Base-by-base conservation (phyloP, 768 basidiomycete genomes). In the Hebeloma cylindrosporum region DNA sequence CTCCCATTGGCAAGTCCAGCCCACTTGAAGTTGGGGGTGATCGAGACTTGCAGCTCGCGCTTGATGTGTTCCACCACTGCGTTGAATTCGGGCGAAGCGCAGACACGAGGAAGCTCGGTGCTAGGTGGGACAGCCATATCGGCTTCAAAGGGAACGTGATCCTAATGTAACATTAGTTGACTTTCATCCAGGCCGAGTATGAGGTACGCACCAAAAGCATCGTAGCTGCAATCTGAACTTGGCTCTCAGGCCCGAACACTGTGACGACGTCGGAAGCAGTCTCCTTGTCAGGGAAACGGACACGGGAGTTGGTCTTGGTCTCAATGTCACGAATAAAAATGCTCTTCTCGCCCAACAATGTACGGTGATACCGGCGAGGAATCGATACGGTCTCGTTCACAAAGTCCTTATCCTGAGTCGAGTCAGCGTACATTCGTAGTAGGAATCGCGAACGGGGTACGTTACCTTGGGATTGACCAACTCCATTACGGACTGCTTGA, bases 311-410 rank as follows among this genome's bases (percentile, higher is more conserved):
- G 8, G 94, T 97, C 75, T 97, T 97, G 31, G 79, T 78, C 68
- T 98, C 94, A 56, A 98, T 97, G 62, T 99, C 94, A 58, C 84
- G 93, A 42, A 98, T 93, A 66, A 97, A 96, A 54, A 97, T 95
- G 57, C 81, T 83, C 71, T 96, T 97, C 70, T 99, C 95, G 45
- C 95, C 94, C 17, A 97, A 75, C 3, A 99, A 70, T 16, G 90
- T 94, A 49, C 94, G 87, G 61, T 99, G 95, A 70, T 97, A 96
- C 56, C 91, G 81, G 41, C 94, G 79, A 47, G 94, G 94, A 62
- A 99, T 93, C 14, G 88, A 83, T 38, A 98, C 83, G 13, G 88
- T 91, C 67, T 97, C 94, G 54, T 88, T 84, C 50, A 91, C 86
- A 64, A 90, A 99, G 62, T 99, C 95, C 69, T 95, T 96, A 66